Evolutionary conservation across 495 filamentous ascomycete species (phyloP).

Genomic region (Hypoxylon cercidicola): DNA sequence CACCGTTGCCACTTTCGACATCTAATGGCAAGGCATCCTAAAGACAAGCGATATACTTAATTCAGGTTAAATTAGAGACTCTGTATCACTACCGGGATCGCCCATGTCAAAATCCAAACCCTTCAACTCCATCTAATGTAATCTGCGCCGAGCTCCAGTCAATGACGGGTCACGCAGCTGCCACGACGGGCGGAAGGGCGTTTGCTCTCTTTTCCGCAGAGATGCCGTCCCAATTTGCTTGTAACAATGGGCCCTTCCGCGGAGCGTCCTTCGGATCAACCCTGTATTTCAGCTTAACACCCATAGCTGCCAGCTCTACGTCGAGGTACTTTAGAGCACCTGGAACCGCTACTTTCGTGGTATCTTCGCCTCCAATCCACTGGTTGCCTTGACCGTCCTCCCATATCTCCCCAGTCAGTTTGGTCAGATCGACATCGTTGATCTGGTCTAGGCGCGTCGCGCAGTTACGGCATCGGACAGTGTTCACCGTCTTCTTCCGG

Average conservation of each 20-base stretch:
- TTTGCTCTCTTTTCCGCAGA: slow-evolving; percentile 41
- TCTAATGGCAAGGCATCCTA: slow-evolving; percentile 11
- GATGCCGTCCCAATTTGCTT: slow-evolving; percentile 39
- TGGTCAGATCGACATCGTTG: slow-evolving; percentile 65
- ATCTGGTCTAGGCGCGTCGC: slow-evolving; percentile 68
- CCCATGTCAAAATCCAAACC: slow-evolving; percentile 23
- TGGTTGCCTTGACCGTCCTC: slow-evolving; percentile 85
- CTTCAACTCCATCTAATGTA: slow-evolving; percentile 37
- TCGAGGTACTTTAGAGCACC: slow-evolving; percentile 93
- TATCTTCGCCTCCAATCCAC: slow-evolving; percentile 88
- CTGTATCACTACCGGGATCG: slow-evolving; percentile 25
- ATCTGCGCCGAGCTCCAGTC: neutral
- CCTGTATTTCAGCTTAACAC: slow-evolving; percentile 88
- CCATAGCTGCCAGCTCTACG: slow-evolving; percentile 95
- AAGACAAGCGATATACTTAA: slow-evolving; percentile 3
- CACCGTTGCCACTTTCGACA: neutral
- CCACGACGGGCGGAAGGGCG: slow-evolving; percentile 23
- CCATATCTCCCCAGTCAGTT: slow-evolving; percentile 79
- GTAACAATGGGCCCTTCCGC: slow-evolving; percentile 54
- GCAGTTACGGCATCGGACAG: slow-evolving; percentile 84
- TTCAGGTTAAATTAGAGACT: slow-evolving; percentile 20
- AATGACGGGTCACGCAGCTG: slow-evolving; percentile 20
- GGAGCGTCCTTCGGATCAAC: slow-evolving; percentile 67
- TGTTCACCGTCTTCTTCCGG: slow-evolving; percentile 62
- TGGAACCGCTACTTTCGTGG: slow-evolving; percentile 89